Conservation (phyloP, 805 yeast species). For the Yarrowia sp. region DNA sequence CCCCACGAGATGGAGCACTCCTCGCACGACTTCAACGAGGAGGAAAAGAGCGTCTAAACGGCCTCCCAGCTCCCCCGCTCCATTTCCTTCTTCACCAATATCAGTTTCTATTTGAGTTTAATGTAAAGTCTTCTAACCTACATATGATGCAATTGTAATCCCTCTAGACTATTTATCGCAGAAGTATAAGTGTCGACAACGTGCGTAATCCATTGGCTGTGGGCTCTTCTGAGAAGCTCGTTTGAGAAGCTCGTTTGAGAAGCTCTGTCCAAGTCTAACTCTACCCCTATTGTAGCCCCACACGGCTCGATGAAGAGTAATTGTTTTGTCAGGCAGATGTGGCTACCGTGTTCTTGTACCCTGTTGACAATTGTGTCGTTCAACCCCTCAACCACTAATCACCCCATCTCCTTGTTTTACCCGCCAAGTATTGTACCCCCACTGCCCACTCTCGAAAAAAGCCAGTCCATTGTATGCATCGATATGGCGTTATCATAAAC, state of each 20-base stretch:
- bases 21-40: constrained; percentile 23
- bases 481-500: constrained; percentile 33
- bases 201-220: constrained; percentile 34
- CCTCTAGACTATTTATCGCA: background rate
- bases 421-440: too few species aligned
- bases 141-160: constrained; percentile 5
- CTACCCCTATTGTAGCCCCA: constrained; percentile 3
- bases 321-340: too few species aligned
- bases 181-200: background rate
- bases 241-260: too few species aligned
- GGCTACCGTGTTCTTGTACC: too few species aligned
- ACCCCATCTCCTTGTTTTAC: too few species aligned
- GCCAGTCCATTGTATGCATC: constrained; percentile 18
- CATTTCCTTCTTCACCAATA: constrained; percentile 13
- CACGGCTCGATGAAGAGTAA: too few species aligned
- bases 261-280: background rate
- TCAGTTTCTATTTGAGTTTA: constrained; percentile 22
- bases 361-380: too few species aligned
- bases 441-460: background rate
- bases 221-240: too few species aligned
- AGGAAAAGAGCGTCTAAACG: constrained; percentile 30
- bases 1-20: constrained; percentile 18
- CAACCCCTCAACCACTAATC: too few species aligned
- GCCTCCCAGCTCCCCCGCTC: background rate
- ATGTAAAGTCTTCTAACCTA: constrained; percentile 32